phyloP scores from a whole-genome alignment of 305 asterid species.

The Rubia peregrina region DNA sequence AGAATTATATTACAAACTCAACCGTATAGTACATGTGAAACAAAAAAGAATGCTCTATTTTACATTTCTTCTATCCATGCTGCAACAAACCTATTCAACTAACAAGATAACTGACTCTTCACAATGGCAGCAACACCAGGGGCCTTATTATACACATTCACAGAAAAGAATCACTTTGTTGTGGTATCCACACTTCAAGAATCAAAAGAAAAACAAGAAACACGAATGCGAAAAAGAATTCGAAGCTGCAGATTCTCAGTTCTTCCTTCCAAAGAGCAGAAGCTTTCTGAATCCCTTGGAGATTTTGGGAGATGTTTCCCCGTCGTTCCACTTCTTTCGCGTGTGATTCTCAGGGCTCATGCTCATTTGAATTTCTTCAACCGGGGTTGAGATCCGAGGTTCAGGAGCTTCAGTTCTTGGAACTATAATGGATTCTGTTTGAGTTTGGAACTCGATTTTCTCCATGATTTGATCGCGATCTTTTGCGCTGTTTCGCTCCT shows the following conservation, averaged over 20 bases:
- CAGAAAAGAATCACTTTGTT: slow-evolving; percentile 10
- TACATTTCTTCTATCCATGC: slow-evolving; percentile 7
- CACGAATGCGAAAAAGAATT: neutral
- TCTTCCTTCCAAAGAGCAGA: slow-evolving; percentile 58
- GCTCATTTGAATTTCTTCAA: slow-evolving; percentile 31
- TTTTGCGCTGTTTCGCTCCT: slow-evolving; percentile 21
- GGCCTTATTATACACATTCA: slow-evolving; percentile 19
- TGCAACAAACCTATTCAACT: slow-evolving; percentile 15
- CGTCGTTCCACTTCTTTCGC: slow-evolving; percentile 64
- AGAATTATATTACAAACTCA: neutral
- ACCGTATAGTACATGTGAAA: slow-evolving; percentile 7
- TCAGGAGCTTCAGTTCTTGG: slow-evolving; percentile 26
- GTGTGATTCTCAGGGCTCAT: slow-evolving; percentile 33
- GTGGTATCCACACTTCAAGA: slow-evolving; percentile 7
- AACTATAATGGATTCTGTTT: slow-evolving; percentile 12
- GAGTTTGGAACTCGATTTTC: slow-evolving; percentile 14
- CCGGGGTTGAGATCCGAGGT: slow-evolving; percentile 46
- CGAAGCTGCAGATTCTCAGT: slow-evolving; percentile 26
- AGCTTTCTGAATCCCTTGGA: slow-evolving; percentile 69
- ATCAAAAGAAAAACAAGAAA: slow-evolving; percentile 13
- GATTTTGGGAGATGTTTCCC: slow-evolving; percentile 48
- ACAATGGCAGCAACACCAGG: slow-evolving; percentile 20
- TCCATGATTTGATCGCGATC: slow-evolving; percentile 34
- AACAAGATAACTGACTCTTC: neutral
- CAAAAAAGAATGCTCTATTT: neutral